Base-by-base conservation (phyloP, 495 filamentous ascomycete genomes). In the Bathelium albidoporum region DNA sequence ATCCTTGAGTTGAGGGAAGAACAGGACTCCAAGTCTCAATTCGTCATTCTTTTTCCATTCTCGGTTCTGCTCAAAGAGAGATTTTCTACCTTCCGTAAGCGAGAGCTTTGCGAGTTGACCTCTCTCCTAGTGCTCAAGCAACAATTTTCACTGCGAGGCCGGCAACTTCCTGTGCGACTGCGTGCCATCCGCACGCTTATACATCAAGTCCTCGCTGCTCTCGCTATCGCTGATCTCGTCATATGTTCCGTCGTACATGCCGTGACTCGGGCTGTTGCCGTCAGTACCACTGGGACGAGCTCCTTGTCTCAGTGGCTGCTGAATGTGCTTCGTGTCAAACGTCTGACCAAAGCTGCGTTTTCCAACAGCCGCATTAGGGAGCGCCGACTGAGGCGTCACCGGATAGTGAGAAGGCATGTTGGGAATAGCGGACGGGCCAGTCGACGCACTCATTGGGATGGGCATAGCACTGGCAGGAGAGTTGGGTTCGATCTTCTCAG, bases 301-400 rank as follows among this genome's bases (percentile, higher is more conserved):
- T 32, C 73, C 73, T 34, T 72, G 66, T 20, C 66, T 65, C 43
- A 75, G 53, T 2, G 69, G 72, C 36, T 73, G 67, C 16, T 67
- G 65, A 31, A 75, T 60, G 62, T 74, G 69, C 26, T 65, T 52
- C 1, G 71, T 72, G 43, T 73, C 65, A 44, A 74, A 72, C 1
- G 66, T 68, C 59, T 59, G 63, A 24, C 62, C 65, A 62, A 66
- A 75, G 32, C 70, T 58, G 32, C 74, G 74, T 59, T 76, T 76
- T 22, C 61, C 60, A 29, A 66, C 68, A 12, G 61, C 18, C 24
- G 43, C 62, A 60, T 22, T 39, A 9, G 52, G 61, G 59, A 20
- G 61, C 43, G 43, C 45, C 64, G 60, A 53, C 62, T 32, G 62
- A 64, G 49, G 65, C 14, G 9, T 58, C 36, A 22, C 58, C 5